Evolutionary conservation across 2,329 filamentous ascomycete species (phyloP), one percentile per base, ranked within the genome.

Genomic region (Cordyceps javanica): DNA sequence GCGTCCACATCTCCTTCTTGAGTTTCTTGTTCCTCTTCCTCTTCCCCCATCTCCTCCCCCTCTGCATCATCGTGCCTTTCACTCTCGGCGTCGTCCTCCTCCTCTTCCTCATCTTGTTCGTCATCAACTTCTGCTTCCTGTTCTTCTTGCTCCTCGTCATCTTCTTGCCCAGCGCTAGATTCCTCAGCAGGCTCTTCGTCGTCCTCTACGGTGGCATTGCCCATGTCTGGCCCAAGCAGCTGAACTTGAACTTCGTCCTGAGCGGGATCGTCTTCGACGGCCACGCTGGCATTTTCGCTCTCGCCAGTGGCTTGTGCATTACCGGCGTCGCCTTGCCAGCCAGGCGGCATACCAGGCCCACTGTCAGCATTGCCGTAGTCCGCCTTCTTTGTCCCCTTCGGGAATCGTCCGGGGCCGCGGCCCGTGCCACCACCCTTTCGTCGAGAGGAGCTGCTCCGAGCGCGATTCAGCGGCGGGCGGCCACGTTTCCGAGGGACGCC

Each of bases 361-460:
- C 83, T 86, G 34, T 82, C 81, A 0, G 84, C 84, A 60, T 86
- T 86, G 0, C 83, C 83, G 58, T 87, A 87, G 64, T 87, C 84
- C 39, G 81, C 81, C 68, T 87, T 87, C 69, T 86, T 87, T 0
- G 83, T 86, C 5, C 84, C 84, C 66, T 87, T 87, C 0, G 84
- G 84, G 82, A 83, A 87, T 42, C 84, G 77, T 0, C 84, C 84
- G 1, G 84, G 84, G 0, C 84, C 84, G 53, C 84, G 78, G 2
- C 84, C 84, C 1, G 84, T 87, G 4, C 84, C 83, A 2, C 84
- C 83, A 5, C 78, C 74, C 69, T 82, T 85, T 45, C 82, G 75
- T 53, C 80, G 77, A n/a, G 73, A 70, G 14, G 74, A 69, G 59
- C 60, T 51, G 13, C 49, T 60, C 16, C 58, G 69, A 67, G 53